Conservation (phyloP, 2,329 filamentous ascomycete species). For the Sporothrix humicola region DNA sequence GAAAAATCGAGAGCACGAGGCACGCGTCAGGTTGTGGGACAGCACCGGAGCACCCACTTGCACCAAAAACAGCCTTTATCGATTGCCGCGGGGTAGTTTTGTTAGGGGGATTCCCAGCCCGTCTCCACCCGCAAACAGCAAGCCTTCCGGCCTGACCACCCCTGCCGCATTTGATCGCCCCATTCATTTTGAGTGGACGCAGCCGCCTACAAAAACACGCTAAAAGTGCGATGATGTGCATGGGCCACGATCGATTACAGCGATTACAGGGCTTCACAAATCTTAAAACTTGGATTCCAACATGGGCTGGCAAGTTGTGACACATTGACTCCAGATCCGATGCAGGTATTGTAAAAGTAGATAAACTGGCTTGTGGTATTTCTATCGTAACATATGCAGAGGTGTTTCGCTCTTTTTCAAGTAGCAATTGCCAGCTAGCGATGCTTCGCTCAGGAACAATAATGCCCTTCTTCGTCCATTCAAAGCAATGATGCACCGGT, state of each 20-base stretch:
- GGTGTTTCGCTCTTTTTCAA: not conserved
- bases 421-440: not conserved
- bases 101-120: not conserved
- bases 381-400: not conserved
- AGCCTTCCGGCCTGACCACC: not conserved
- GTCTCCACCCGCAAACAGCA: slow-evolving; percentile 4
- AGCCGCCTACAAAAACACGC: slow-evolving; percentile 9
- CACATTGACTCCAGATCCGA: not conserved
- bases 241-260: not conserved
- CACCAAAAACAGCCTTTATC: slow-evolving; percentile 27
- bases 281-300: not conserved
- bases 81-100: slow-evolving; percentile 32
- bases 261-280: not conserved
- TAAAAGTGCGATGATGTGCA: slow-evolving; percentile 12
- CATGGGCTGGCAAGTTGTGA: not conserved
- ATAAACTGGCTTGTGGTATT: not conserved
- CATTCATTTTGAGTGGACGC: slow-evolving; percentile 1
- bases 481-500: not conserved
- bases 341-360: not conserved
- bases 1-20: slow-evolving; percentile 29
- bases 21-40: not conserved
- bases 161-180: slow-evolving; percentile 7
- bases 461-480: not conserved
- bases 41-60: not conserved
- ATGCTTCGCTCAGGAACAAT: not conserved